phyloP scores from a whole-genome alignment of 768 basidiomycete species.

The Xerocomellus chrysenteron region DNA sequence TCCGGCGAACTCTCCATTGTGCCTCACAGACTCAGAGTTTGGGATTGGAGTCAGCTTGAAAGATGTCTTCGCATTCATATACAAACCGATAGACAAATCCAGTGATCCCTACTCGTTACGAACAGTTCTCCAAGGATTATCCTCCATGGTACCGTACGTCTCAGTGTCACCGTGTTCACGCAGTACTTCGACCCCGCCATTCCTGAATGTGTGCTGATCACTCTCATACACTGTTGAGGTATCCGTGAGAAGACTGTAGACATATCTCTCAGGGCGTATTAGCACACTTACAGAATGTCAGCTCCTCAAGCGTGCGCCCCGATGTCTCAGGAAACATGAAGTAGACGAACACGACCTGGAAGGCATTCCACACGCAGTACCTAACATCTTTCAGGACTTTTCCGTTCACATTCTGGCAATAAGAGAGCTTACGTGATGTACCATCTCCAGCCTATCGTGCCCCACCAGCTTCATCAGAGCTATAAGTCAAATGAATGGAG shows the following conservation, averaged over 20 bases:
- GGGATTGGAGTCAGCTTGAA: too few species aligned
- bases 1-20: too few species aligned
- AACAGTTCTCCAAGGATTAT: not conserved
- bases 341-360: not conserved
- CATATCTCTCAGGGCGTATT: too few species aligned
- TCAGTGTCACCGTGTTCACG: not conserved
- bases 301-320: not conserved
- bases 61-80: too few species aligned
- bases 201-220: not conserved
- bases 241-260: not conserved
- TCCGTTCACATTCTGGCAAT: too few species aligned
- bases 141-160: not conserved
- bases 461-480: not conserved
- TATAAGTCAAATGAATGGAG: too few species aligned
- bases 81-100: too few species aligned
- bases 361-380: not conserved
- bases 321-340: constrained; percentile 2
- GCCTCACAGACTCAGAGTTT: too few species aligned
- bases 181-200: not conserved
- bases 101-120: too few species aligned
- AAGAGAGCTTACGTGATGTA: constrained; percentile 4
- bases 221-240: not conserved
- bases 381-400: not conserved
- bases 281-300: constrained; percentile 12
- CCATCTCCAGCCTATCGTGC: constrained; percentile 8